A percentile compares a stretch with the other conserved stretches of the same genome.
Conservation (phyloP, 2,329 filamentous ascomycete species). For the Nigrospora oryzae region DNA sequence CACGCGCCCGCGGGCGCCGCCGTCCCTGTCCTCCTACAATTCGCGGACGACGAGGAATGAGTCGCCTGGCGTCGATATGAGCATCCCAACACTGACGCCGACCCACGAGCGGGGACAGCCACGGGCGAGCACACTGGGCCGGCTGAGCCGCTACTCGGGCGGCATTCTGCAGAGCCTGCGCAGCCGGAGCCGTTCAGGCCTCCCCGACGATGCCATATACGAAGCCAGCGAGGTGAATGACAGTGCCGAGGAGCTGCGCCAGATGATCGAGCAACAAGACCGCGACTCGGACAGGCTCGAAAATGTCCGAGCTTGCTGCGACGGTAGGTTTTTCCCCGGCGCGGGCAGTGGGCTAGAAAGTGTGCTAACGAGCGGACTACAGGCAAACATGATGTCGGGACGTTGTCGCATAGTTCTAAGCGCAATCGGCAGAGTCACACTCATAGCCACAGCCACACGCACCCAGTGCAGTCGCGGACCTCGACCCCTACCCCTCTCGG, state of each 20-base stretch:
- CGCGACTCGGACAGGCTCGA: conserved; percentile 73
- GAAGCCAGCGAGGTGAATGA: conserved; percentile 59
- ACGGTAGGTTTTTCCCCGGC: conserved; percentile 56
- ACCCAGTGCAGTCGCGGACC: conserved; percentile 26
- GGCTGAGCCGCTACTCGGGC: conserved; percentile 47
- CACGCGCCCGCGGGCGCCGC: conserved; percentile 45
- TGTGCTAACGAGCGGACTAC: conserved; percentile 9
- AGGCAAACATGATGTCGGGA: conserved; percentile 70
- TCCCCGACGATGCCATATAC: conserved; percentile 40
- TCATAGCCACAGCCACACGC: conserved; percentile 24
- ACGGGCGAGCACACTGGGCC: conserved; percentile 40
- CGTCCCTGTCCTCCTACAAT: conserved; percentile 72
- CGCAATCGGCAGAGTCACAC: conserved; percentile 30
- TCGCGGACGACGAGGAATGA: conserved; percentile 63
- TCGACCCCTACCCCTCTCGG: conserved; percentile 19
- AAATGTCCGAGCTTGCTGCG: conserved; percentile 94
- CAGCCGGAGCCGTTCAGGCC: conserved; percentile 38
- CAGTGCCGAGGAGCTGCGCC: conserved; percentile 74
- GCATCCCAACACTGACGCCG: conserved; percentile 48
- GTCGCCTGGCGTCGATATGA: conserved; percentile 47
- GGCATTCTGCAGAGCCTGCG: conserved; percentile 46
- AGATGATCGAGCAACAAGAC: conserved; percentile 72
- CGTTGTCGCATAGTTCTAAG: conserved; percentile 39
- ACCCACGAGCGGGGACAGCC: conserved; percentile 28
- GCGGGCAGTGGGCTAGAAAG: background rate